Conservation (phyloP, 2,329 filamentous ascomycete genomes). For the Trichoderma hamatum region DNA sequence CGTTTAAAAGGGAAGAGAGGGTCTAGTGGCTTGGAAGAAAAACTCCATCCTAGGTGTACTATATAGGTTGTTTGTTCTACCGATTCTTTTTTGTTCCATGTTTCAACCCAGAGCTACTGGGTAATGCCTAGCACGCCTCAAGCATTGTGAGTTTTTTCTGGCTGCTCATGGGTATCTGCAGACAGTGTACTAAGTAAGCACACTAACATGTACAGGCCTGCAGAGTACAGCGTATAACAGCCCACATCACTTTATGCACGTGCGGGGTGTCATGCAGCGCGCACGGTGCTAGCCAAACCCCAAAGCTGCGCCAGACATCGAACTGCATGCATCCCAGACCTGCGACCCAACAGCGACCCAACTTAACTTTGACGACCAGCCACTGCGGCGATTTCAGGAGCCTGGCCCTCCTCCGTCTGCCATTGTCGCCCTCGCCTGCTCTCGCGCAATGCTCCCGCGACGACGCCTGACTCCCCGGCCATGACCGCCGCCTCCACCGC, state of each 20-base stretch:
- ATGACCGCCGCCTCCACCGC: slow-evolving; percentile 37
- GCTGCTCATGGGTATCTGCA: neutral
- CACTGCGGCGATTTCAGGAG: neutral
- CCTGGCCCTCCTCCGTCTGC: neutral
- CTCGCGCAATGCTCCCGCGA: slow-evolving; percentile 35
- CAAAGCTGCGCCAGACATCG: neutral
- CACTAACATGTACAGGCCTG: neutral
- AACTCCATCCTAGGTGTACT: neutral
- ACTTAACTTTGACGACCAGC: slow-evolving; percentile 30
- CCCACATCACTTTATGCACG: slow-evolving; percentile 19
- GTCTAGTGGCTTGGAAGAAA: neutral
- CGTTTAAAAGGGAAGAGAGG: neutral
- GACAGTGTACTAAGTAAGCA: neutral
- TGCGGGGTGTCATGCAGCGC: slow-evolving; percentile 31
- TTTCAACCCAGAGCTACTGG: neutral
- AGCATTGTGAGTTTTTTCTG: neutral
- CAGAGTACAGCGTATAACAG: neutral
- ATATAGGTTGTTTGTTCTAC: neutral
- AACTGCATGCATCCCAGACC: slow-evolving; percentile 27
- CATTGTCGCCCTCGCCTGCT: neutral
- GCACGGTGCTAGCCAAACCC: slow-evolving; percentile 37
- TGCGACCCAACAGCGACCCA: slow-evolving; percentile 30
- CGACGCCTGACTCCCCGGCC: slow-evolving; percentile 31
- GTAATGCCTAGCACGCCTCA: neutral
- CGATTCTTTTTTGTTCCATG: neutral